phyloP scores from a whole-genome alignment of 352 stramenopile genomes.

The Globisporangium abappressorium region DNA sequence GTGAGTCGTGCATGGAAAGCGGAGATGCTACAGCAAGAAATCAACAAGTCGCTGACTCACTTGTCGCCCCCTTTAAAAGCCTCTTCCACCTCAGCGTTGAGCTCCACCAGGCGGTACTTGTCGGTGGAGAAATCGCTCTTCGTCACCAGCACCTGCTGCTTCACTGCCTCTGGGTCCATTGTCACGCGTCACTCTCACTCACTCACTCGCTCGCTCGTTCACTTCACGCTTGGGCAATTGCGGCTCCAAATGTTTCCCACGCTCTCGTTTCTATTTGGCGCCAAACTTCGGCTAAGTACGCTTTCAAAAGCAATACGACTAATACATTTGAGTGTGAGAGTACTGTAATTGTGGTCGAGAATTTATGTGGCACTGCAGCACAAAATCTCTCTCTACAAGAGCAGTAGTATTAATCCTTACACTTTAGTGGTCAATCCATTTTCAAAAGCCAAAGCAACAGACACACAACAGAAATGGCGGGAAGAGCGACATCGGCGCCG shows the following conservation, averaged over 20 bases:
- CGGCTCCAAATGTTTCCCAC: neutral
- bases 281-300: conserved; percentile 8
- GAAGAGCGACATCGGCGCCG: conserved; percentile 27
- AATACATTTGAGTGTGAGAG: neutral
- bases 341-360: neutral
- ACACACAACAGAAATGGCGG: neutral
- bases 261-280: conserved; percentile 1
- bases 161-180: neutral
- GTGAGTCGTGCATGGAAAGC: neutral
- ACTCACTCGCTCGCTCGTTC: neutral
- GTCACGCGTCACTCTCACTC: neutral
- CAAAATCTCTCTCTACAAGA: conserved; percentile 10
- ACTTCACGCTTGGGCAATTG: neutral
- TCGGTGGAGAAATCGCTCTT: conserved; percentile 48
- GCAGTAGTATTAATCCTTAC: neutral
- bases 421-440: conserved; percentile 3
- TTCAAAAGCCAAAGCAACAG: conserved; percentile 11
- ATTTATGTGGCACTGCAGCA: neutral
- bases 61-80: conserved; percentile 43
- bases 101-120: conserved; percentile 57
- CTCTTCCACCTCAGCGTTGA: conserved; percentile 63
- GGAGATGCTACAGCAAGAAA: neutral
- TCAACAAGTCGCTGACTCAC: conserved; percentile 20
- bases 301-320: neutral
- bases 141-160: conserved; percentile 42